Base-by-base conservation (phyloP, 495 filamentous ascomycete genomes). In the Beverwykella pulmonaria region DNA sequence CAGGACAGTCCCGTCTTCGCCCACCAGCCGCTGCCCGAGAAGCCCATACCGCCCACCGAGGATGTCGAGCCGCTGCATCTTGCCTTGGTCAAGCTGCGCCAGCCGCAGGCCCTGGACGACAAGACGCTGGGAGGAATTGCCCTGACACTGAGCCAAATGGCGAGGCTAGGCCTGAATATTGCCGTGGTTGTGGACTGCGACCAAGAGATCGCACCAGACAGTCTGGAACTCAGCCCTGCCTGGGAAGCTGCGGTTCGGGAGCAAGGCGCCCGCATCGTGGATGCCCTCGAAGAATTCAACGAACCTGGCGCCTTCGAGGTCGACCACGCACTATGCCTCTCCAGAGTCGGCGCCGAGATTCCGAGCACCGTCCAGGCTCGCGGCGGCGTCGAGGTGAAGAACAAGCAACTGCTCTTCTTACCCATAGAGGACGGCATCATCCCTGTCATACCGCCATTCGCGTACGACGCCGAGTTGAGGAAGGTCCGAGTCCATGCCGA, bases 31-130 rank as follows among this genome's bases (percentile, higher is more conserved):
- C 34, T 63, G 17, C 47, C 64, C 8, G 56, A 55, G 32, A 56
- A 61, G 41, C 53, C 15, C 9, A 36, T 44, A 7, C 26, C 29
- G 30, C 61, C 69, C n/a, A 55, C 22, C 23, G 62, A 69, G 19
- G 50, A 27, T 22, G 50, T 79, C 52, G 82, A 85, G 46, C 81
- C 83, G 32, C 76, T 93, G 23, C 92, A 97, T 75, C 79, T 96
- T 32, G 92, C 94, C 12, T 75, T 99, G 61, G 87, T 99, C 56
- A 96, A 96, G 74, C 82, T 98, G 48, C 85, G 88, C 41, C 83
- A 82, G 25, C 89, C 90, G 3, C 87, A 94, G 71, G 74, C 75
- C 0, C 81, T 94, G 54, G 82, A 88, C 71, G 84, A 92, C 58
- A 75, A 78, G 7, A 88, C 84, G 0, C 71, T 98, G 1, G 71